phyloP scores from a whole-genome alignment of 2,329 filamentous ascomycete genomes.

The Alternaria incomplexa region DNA sequence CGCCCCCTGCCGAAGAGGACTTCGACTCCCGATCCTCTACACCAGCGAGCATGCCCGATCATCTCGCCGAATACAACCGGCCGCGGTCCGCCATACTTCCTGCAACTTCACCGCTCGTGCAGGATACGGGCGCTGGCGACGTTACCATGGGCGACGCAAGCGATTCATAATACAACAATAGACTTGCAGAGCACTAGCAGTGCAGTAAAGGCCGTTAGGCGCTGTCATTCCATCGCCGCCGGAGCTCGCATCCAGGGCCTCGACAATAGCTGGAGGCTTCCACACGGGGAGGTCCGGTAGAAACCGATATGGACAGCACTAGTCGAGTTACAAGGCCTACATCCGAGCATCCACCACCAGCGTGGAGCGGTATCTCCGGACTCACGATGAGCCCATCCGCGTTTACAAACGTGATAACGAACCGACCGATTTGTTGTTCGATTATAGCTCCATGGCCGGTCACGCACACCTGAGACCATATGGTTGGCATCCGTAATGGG shows the following conservation, averaged over 20 bases:
- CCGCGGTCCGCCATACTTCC: slow-evolving; percentile 42
- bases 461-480: not conserved
- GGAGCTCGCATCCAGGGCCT: not conserved
- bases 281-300: not conserved
- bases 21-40: slow-evolving; percentile 47
- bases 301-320: not conserved
- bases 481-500: not conserved
- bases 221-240: not conserved
- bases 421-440: slow-evolving; percentile 1
- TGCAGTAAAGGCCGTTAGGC: not conserved
- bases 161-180: slow-evolving; percentile 13
- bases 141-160: slow-evolving; percentile 42
- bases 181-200: not conserved
- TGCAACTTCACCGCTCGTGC: slow-evolving; percentile 30
- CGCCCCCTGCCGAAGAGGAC: slow-evolving; percentile 70
- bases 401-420: not conserved
- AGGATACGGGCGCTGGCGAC: slow-evolving; percentile 29
- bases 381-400: not conserved
- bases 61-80: slow-evolving; percentile 38
- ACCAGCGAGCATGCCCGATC: slow-evolving; percentile 53
- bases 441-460: not conserved
- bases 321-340: not conserved
- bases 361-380: not conserved
- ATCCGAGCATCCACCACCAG: not conserved
- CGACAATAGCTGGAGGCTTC: not conserved